A percentile compares a stretch with the other conserved stretches of the same genome.
phyloP scores from a whole-genome alignment of 768 basidiomycete species.

The Suillus discolor region DNA sequence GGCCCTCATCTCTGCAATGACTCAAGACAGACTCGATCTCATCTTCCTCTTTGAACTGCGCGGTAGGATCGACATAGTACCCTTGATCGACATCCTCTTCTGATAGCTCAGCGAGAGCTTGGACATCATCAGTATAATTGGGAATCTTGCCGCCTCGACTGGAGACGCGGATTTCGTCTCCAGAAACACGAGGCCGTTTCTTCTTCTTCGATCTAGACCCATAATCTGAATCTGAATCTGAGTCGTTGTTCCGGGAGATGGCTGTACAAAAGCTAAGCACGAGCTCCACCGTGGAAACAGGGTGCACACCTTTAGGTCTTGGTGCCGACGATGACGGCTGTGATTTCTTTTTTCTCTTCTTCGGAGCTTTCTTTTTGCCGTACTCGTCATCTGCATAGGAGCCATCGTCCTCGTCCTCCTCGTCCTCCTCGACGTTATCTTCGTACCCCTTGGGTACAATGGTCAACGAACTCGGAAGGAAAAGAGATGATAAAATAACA shows the following conservation, averaged over 20 bases:
- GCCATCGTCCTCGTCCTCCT: conserved; percentile 67
- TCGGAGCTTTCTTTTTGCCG: conserved; percentile 64
- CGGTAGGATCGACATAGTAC: conserved; percentile 57
- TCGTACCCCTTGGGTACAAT: conserved; percentile 65
- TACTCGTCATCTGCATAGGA: conserved; percentile 82
- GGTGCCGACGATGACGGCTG: conserved; percentile 43
- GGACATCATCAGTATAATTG: conserved; percentile 78
- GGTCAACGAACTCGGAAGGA: conserved; percentile 22
- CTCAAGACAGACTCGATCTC: conserved; percentile 92
- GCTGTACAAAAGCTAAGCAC: neutral
- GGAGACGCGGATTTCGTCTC: conserved; percentile 78
- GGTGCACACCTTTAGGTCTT: conserved; percentile 58
- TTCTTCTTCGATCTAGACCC: conserved; percentile 87
- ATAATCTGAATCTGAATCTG: conserved; percentile 88
- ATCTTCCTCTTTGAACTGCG: conserved; percentile 64
- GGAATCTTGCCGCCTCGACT: conserved; percentile 76
- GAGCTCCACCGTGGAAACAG: conserved; percentile 11
- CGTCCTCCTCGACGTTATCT: conserved; percentile 45
- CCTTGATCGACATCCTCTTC: conserved; percentile 56
- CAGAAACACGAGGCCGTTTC: conserved; percentile 59
- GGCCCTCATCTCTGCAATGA: conserved; percentile 84
- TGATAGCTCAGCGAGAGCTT: conserved; percentile 74
- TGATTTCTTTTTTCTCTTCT: conserved; percentile 64
- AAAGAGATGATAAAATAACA: conserved; percentile 18
- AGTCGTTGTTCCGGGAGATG: conserved; percentile 26